These are phyloP conservation scores for Boletus subcaerulescens DNA, from an alignment of 768 basidiomycete genomes.

Conservation along the genomic window DNA sequence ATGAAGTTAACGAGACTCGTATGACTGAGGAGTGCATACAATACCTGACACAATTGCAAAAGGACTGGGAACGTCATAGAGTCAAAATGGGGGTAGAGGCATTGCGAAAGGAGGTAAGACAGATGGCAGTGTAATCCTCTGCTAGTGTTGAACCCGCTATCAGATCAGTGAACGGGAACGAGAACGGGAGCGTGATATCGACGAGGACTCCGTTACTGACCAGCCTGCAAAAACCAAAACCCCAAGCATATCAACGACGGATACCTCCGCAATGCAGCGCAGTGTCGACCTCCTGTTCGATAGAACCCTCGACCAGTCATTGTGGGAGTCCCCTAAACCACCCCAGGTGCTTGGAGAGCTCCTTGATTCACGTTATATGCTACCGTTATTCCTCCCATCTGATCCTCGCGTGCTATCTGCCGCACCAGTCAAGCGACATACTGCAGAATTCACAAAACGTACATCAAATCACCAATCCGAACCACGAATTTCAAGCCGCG, in stretches of 20 bases:
- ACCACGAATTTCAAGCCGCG: constrained; percentile 38
- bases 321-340: constrained; percentile 76
- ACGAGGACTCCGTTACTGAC: constrained; percentile 33
- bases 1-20: constrained; percentile 85
- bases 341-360: constrained; percentile 87
- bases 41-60: constrained; percentile 92
- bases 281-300: constrained; percentile 83
- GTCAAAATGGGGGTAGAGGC: constrained; percentile 85
- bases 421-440: constrained; percentile 44
- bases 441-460: constrained; percentile 18
- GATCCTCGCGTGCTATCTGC: constrained; percentile 77
- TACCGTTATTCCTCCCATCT: constrained; percentile 81
- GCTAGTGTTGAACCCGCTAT: constrained; percentile 2
- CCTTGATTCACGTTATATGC: constrained; percentile 90
- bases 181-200: constrained; percentile 42
- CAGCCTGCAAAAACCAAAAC: constrained; percentile 37
- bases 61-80: constrained; percentile 94
- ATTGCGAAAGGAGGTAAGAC: constrained; percentile 71
- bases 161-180: constrained; percentile 70
- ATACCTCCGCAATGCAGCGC: constrained; percentile 42
- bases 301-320: constrained; percentile 53
- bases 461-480: constrained; percentile 23
- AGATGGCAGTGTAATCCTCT: background rate
- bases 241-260: constrained; percentile 32
- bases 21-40: constrained; percentile 97